Base-by-base conservation (phyloP, 2,329 filamentous ascomycete species). In the Myriosclerotinia scirpicola region DNA sequence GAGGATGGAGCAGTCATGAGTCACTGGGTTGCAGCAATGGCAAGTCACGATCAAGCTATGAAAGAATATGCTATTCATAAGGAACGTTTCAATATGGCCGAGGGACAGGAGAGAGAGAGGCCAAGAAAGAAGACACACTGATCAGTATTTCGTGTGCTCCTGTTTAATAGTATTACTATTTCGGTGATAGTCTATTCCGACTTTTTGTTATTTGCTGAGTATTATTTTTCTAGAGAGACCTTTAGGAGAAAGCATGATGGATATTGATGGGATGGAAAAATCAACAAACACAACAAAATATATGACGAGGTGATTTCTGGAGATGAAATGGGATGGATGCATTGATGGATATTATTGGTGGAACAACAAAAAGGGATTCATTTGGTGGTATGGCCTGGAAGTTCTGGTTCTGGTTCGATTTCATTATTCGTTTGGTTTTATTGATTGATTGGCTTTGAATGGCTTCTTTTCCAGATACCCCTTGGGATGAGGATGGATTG, bases 1-100 rank as follows among this genome's bases (percentile, higher is more conserved):
- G 85, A 91, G 76, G 90, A 93, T 73, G 83, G 86, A 69, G 79
- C 81, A 58, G 84, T 91, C 6, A 80, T 87, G 66, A 81, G 81
- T 72, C 82, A 83, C 66, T 92, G 90, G 88, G 78, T 78, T 40
- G 76, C 82, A 11, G 85, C 85, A 9, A 85, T 84, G 68, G 83
- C 85, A 54, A 82, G 82, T 68, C 90, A 93, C 73, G 82, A 85
- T 67, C 76, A 80, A 66, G 82, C 83, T 12, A 78, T 92, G 66
- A 80, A 82, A 70, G 83, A 86, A 70, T 90, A 87, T 73, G 79
- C 83, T 76, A 80, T 77, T 55, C 73, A 81, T 55, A 78, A 78
- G 73, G 80, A 81, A 67, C 73, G 78, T 69, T 79, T 84, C 56
- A 76, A 78, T 67, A 78, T 84, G 59, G 26, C 64, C 1, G 77